Base-by-base conservation (phyloP, 495 filamentous ascomycete genomes). In the Neurospora sp. region DNA sequence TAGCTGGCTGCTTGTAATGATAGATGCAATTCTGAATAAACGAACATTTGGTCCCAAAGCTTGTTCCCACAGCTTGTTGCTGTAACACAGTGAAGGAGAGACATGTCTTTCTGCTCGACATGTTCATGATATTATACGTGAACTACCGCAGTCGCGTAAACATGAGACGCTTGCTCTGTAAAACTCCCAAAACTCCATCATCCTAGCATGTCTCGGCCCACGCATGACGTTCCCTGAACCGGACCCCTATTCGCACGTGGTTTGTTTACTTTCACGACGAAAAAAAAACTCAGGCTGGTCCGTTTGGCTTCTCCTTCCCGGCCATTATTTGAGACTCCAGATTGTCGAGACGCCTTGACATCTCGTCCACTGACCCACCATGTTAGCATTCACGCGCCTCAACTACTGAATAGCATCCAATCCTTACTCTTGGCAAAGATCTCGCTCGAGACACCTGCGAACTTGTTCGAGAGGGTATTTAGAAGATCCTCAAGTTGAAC, bases 331-430 rank as follows among this genome's bases (percentile, higher is more conserved):
- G 90, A 54, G 91, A 86, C 81, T 98, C 95, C 41, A 98, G 88
- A 70, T 91, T 92, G 79, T 98, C 95, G 5, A 98, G 83, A 20
- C 95, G 91, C 74, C 91, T 86, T 14, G 93, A 91, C 95, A 98
- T 98, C 72, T 97, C 96, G 77, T 98, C 95, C 90, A 98, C 94
- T 97, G 75, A 39, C 44, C 66, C 12, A 66, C 16, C 6, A 6
- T 9, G 27, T 66, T 66, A 66, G 54, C 54, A 66, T 31, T 35
- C 54, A 66, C 54, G 0, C 35, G 4, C 35, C 4, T 35, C 20
- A 31, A 72, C 41, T 72, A 72, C 12, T 16, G 1, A 62, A 48
- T 62, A n/a, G 11, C 18, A 12, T 37, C 7, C 6, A 5, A 10
- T 20, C 66, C 90, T 69, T 83, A 97, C 94, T 92, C 81, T 97